These are phyloP conservation scores for Mucor lusitanicus DNA, from an alignment of 371 early-diverging fungal species.

Conservation along the genomic window DNA sequence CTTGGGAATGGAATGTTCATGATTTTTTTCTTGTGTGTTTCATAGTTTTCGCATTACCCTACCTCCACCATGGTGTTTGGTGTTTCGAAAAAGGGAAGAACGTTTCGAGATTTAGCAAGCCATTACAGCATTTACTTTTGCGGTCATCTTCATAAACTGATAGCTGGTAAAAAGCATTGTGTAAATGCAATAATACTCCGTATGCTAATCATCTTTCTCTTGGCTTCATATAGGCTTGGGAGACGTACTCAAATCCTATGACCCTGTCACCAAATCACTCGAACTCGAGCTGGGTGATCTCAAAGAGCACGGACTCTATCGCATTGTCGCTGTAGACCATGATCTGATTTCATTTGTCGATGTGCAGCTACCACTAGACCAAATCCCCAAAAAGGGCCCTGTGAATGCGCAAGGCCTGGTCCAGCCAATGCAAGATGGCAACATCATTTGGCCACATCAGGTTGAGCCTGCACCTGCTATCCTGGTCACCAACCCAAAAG, in stretches of 20 bases:
- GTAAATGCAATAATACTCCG: too few species aligned
- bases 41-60: conserved; percentile 82
- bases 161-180: conserved; percentile 57
- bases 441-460: conserved; percentile 28
- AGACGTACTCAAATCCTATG: conserved; percentile 64
- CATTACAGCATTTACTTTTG: conserved; percentile 77
- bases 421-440: conserved; percentile 13
- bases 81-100: conserved; percentile 56
- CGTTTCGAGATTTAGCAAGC: conserved; percentile 63
- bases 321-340: conserved; percentile 87
- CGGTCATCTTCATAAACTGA: conserved; percentile 86
- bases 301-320: conserved; percentile 80
- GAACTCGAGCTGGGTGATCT: conserved; percentile 89
- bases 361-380: conserved; percentile 56
- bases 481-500: conserved; percentile 89
- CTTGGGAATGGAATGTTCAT: background rate
- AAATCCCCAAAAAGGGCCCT: conserved; percentile 45
- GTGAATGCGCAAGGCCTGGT: conserved; percentile 13
- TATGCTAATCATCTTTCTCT: background rate
- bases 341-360: conserved; percentile 86
- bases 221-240: conserved; percentile 53
- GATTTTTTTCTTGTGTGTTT: background rate
- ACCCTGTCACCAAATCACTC: conserved; percentile 60
- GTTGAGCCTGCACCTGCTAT: conserved; percentile 69
- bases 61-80: conserved; percentile 79